A percentile compares a stretch with the other conserved stretches of the same genome.
Conservation (phyloP, 1,139 yeast species). For the Blastobotrys petasosporus region DNA sequence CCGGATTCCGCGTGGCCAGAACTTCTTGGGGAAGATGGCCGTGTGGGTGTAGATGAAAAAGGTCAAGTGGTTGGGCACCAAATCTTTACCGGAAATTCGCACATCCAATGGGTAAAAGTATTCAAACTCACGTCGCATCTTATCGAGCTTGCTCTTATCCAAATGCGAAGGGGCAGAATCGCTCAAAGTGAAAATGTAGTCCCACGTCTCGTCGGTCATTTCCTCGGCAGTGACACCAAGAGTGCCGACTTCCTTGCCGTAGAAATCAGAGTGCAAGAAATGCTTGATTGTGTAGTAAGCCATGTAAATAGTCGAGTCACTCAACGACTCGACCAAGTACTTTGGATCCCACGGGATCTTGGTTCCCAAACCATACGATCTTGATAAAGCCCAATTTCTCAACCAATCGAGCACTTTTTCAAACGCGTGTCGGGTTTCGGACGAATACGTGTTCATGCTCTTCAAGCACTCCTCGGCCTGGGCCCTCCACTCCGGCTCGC, state of each 20-base stretch:
- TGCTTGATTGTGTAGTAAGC: constrained; percentile 91
- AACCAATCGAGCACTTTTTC: constrained; percentile 96
- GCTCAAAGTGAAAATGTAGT: constrained; percentile 74
- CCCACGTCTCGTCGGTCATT: constrained; percentile 91
- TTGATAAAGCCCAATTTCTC: constrained; percentile 97
- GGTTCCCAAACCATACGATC: constrained; percentile 95
- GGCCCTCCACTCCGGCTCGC: constrained; percentile 90
- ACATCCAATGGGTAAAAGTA: constrained; percentile 92
- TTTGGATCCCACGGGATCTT: constrained; percentile 96
- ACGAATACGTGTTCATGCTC: constrained; percentile 69
- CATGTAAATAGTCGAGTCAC: constrained; percentile 96
- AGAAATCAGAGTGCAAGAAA: constrained; percentile 77
- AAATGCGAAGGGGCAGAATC: constrained; percentile 51
- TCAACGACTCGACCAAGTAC: constrained; percentile 87
- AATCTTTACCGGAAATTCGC: constrained; percentile 92
- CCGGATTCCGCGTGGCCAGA: constrained; percentile 94
- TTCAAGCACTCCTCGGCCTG: constrained; percentile 77
- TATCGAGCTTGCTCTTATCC: constrained; percentile 60
- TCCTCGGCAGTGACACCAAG: constrained; percentile 73
- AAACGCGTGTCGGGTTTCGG: constrained; percentile 86
- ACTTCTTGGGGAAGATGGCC: constrained; percentile 81
- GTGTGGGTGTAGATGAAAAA: constrained; percentile 91
- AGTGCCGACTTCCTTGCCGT: constrained; percentile 71
- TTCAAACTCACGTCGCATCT: constrained; percentile 87
- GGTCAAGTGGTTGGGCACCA: constrained; percentile 94